A percentile compares a stretch with the other conserved stretches of the same genome.
Conservation (phyloP, 179 eudicot genomes). For the Beta lomatogona region DNA sequence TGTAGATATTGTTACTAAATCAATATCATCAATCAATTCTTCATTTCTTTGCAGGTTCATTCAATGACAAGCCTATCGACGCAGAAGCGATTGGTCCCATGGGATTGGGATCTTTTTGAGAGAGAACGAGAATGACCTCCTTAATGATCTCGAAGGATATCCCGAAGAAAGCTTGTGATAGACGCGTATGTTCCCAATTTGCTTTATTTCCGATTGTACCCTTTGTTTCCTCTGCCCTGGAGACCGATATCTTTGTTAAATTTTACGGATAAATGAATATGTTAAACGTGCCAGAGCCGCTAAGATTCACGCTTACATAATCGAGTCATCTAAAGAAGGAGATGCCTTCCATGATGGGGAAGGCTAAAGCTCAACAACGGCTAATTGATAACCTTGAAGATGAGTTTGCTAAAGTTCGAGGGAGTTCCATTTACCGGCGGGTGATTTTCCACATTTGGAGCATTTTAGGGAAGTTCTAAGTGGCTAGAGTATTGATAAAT, state of each 20-base stretch:
- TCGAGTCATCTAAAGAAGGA: slow-evolving; percentile 90
- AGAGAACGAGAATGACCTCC: slow-evolving; percentile 91
- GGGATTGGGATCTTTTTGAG: slow-evolving; percentile 82
- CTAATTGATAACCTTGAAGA: slow-evolving; percentile 74
- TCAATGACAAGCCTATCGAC: slow-evolving; percentile 80
- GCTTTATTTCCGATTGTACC: background rate
- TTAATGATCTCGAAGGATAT: slow-evolving; percentile 83
- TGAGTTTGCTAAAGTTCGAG: slow-evolving; percentile 78
- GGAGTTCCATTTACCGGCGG: slow-evolving; percentile 80
- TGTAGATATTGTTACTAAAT: too few relatives aligned
- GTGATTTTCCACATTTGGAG: slow-evolving; percentile 83
- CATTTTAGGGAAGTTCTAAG: slow-evolving; percentile 69
- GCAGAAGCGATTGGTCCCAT: slow-evolving; percentile 66
- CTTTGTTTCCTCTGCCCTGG: background rate
- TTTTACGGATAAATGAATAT: slow-evolving; percentile 83
- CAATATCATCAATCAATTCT: background rate
- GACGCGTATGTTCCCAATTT: slow-evolving; percentile 60
- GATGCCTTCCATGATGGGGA: slow-evolving; percentile 95
- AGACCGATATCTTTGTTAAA: background rate
- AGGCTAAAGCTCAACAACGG: slow-evolving; percentile 68
- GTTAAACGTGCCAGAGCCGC: slow-evolving; percentile 98
- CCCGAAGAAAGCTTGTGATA: slow-evolving; percentile 97
- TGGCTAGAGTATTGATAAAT: slow-evolving; percentile 69
- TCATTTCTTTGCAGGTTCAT: slow-evolving; percentile 61
- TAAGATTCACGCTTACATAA: slow-evolving; percentile 88